phyloP scores from a whole-genome alignment of 345 rosid species.

The Syzygium oleosum region DNA sequence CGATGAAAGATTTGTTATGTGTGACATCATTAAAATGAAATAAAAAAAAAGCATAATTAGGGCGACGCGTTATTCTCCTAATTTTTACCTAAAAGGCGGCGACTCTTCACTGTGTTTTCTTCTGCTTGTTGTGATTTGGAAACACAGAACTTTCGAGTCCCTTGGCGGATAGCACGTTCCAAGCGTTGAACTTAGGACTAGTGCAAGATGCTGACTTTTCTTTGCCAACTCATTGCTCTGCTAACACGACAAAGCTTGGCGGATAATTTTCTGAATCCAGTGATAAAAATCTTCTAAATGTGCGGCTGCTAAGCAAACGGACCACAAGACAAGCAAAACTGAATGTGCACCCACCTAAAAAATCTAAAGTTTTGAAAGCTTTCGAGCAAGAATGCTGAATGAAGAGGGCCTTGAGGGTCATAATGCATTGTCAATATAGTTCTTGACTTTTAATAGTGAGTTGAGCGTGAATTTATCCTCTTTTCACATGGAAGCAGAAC shows the following conservation, averaged over 20 bases:
- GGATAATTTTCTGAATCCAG: background rate
- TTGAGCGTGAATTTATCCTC: background rate
- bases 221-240: background rate
- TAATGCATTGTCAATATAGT: background rate
- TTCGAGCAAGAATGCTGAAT: background rate
- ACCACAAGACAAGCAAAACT: background rate
- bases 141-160: background rate
- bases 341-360: background rate
- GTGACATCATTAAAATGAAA: constrained; percentile 22
- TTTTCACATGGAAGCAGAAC: background rate
- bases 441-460: background rate
- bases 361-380: background rate
- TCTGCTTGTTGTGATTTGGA: background rate
- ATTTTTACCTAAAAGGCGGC: background rate
- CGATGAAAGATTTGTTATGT: background rate
- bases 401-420: background rate
- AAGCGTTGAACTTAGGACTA: background rate
- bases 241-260: background rate
- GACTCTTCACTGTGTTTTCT: background rate
- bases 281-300: background rate
- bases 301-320: background rate
- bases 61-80: background rate
- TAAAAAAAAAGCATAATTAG: background rate
- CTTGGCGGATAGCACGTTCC: background rate
- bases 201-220: background rate